Evolutionary conservation across 2,329 filamentous ascomycete species (phyloP).

Genomic region (Didymella pinodella): DNA sequence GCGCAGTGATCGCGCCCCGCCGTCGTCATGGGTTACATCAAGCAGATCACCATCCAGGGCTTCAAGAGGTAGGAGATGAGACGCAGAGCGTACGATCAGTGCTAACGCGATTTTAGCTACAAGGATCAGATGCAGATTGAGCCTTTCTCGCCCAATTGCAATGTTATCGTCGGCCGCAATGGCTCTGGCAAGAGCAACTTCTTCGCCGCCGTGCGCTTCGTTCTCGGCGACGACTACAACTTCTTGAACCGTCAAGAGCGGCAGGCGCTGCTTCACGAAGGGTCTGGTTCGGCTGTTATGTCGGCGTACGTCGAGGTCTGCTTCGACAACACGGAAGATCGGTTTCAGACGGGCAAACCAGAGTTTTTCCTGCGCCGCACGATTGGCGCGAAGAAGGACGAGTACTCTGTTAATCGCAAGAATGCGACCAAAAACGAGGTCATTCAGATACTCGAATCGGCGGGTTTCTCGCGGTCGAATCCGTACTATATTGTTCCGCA

Average conservation of each 20-base stretch:
- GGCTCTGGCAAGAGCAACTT: slow-evolving; percentile 99
- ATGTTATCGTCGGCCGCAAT: slow-evolving; percentile 99
- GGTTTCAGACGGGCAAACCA: slow-evolving; percentile 90
- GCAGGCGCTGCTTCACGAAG: slow-evolving; percentile 95
- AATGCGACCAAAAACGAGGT: slow-evolving; percentile 95
- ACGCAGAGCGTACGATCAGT: neutral
- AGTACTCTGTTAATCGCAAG: slow-evolving; percentile 97
- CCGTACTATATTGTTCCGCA: slow-evolving; percentile 99
- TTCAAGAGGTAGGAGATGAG: slow-evolving; percentile 82
- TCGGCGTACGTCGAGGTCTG: slow-evolving; percentile 99
- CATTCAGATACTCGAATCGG: slow-evolving; percentile 92
- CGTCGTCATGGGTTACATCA: slow-evolving; percentile 73
- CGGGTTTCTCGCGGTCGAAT: slow-evolving; percentile 95
- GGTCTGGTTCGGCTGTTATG: slow-evolving; percentile 96
- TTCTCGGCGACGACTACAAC: slow-evolving; percentile 96
- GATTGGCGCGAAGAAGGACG: slow-evolving; percentile 97
- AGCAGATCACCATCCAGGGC: slow-evolving; percentile 99
- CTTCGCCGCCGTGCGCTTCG: slow-evolving; percentile 98
- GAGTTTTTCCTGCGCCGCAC: slow-evolving; percentile 91
- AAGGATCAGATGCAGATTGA: slow-evolving; percentile 99
- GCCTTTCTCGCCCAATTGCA: slow-evolving; percentile 95
- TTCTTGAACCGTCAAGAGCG: slow-evolving; percentile 96
- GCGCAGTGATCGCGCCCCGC: slow-evolving; percentile 23
- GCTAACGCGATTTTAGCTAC: slow-evolving; percentile 69
- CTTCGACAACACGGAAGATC: slow-evolving; percentile 96